Evolutionary conservation across 305 asterid species (phyloP).

Genomic region (Withania somnifera): DNA sequence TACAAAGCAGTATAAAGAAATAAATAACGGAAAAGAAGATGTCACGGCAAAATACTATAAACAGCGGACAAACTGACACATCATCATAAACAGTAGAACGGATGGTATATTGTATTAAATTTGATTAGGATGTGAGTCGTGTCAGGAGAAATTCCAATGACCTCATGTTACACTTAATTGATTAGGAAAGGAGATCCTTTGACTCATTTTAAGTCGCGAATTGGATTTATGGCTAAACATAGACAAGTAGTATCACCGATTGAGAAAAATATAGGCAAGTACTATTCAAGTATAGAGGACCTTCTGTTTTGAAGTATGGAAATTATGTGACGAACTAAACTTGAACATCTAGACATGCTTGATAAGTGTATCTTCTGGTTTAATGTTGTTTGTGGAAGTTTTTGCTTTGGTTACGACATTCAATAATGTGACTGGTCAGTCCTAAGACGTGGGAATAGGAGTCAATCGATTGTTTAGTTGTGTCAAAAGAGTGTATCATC

Average conservation of each 20-base stretch:
- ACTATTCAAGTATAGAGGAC: neutral
- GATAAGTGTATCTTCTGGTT: neutral
- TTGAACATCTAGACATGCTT: neutral
- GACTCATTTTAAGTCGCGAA: neutral
- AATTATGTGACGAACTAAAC: neutral
- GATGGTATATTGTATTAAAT: neutral
- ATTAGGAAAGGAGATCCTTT: neutral
- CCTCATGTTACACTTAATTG: neutral
- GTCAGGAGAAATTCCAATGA: neutral
- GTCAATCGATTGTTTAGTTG: neutral
- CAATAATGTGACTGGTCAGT: neutral
- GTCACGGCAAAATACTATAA: too few relatives aligned
- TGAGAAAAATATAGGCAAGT: neutral
- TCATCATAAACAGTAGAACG: too few relatives aligned
- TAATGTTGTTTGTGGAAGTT: neutral
- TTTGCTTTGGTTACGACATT: neutral
- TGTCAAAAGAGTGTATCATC: neutral
- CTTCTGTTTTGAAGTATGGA: neutral
- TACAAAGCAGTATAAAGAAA: too few relatives aligned
- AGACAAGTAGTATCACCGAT: neutral
- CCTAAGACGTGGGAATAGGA: neutral
- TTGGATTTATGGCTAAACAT: neutral
- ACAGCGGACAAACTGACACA: too few relatives aligned
- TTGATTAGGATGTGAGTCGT: neutral
- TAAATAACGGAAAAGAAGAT: too few relatives aligned